Conservation (phyloP, 1,284 basidiomycete species). For the Cutaneotrichosporon arboriforme region DNA sequence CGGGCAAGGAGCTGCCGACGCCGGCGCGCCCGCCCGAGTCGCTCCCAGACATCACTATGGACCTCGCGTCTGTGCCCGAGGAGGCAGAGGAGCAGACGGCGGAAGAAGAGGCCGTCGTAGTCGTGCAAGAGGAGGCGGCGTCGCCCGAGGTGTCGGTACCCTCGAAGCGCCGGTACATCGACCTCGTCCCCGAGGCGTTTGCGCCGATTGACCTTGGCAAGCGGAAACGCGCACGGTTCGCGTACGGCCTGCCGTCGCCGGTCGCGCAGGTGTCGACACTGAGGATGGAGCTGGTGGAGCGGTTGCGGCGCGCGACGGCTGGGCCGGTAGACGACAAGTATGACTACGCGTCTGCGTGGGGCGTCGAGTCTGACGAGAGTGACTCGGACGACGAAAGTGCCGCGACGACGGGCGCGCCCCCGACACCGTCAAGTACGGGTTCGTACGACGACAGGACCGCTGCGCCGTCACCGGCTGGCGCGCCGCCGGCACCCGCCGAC, state of each 20-base stretch:
- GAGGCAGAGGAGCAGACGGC: background rate
- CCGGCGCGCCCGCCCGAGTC: background rate
- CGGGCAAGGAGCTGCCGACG: background rate
- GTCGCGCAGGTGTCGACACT: constrained; percentile 23
- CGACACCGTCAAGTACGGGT: constrained; percentile 30
- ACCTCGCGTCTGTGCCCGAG: background rate
- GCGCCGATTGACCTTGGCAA: constrained; percentile 20
- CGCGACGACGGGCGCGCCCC: constrained; percentile 31
- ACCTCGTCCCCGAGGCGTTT: constrained; percentile 32
- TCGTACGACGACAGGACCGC: constrained; percentile 20
- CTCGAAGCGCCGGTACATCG: constrained; percentile 3
- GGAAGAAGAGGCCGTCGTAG: constrained; percentile 2
- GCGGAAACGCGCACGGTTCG: constrained; percentile 13
- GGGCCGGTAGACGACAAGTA: constrained; percentile 7
- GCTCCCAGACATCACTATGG: background rate
- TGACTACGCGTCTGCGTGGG: constrained; percentile 28
- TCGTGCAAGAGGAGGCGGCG: background rate
- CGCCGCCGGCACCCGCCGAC: constrained; percentile 6
- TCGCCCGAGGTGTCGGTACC: background rate
- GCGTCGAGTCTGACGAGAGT: constrained; percentile 21
- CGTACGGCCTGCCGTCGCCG: constrained; percentile 34
- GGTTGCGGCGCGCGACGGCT: constrained; percentile 11
- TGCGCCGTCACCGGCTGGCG: background rate
- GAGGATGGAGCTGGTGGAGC: constrained; percentile 25
- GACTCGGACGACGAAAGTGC: constrained; percentile 23